Base-by-base conservation (phyloP, 2,329 filamentous ascomycete species). In the Rhytidhysteron rufulum region DNA sequence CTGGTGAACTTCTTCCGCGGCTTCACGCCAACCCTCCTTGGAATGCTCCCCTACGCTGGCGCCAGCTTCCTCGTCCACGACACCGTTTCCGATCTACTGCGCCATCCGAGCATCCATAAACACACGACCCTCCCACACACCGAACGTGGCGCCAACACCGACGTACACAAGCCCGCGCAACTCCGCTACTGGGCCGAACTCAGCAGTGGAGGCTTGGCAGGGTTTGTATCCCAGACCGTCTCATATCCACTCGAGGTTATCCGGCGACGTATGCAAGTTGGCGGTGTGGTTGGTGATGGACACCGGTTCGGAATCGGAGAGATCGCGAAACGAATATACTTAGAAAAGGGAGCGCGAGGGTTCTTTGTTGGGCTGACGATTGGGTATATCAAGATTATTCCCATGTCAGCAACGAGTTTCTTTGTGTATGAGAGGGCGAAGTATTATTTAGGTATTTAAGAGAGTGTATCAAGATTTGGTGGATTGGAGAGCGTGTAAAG, bases 51-150 rank as follows among this genome's bases (percentile, higher is more conserved):
- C 0, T 98, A 98, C 59, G 93, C 93, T 1, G 93, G 93, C 54
- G 84, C 94, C 58, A 95, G 89, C 1, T 98, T 98, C 69, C 77
- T 98, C 30, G 95, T 88, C 0, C 93, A 98, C 69, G 93, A 98
- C 65, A 88, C 87, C 4, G 80, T 85, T 30, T 87, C 88, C 45
- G 93, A 98, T 64, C 58, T 93, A 34, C 77, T 98, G 53, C 87
- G 90, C 15, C 75, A 78, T 41, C 82, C 83, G 0, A 48, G 64
- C 1, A 55, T 96, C 5, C 81, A 85, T 4, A 62, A 75, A 33
- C 86, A 88, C 62, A 95, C 91, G 4, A 88, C 86, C 0, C 70
- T 94, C 1, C 80, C 86, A 0, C 72, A 75, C 44, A 80, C 75
- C 36, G 72, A 57, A 34, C 53, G 49, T 41, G 50, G 57, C 30